These are phyloP conservation scores for Durio zibethinus DNA, from an alignment of 345 rosid genomes.

Conservation along the genomic window DNA sequence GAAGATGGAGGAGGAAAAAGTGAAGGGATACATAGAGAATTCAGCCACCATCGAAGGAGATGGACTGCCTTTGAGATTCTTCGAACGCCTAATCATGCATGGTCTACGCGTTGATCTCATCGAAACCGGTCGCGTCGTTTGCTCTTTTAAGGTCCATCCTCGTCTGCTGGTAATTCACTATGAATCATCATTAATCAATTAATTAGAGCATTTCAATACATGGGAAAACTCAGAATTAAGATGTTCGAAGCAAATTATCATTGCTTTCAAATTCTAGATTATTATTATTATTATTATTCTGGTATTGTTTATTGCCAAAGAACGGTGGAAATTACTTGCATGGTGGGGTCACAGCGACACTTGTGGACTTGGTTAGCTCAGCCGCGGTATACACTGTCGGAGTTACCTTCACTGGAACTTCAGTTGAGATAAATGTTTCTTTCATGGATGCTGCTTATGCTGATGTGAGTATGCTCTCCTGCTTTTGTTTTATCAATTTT, in stretches of 20 bases:
- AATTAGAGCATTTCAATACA: neutral
- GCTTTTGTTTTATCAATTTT: neutral
- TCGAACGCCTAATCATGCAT: constrained; percentile 53
- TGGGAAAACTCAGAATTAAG: no score
- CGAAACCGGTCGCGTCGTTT: constrained; percentile 72
- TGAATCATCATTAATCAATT: neutral
- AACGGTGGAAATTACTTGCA: constrained; percentile 10
- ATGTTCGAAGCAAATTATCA: neutral
- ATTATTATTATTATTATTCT: neutral
- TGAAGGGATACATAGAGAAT: constrained; percentile 7
- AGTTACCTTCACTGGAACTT: neutral
- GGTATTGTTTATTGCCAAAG: neutral
- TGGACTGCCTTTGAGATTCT: constrained; percentile 13
- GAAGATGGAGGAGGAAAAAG: constrained; percentile 15
- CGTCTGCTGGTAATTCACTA: constrained; percentile 42
- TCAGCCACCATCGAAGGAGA: neutral
- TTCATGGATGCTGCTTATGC: constrained; percentile 15
- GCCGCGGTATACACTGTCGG: constrained; percentile 8
- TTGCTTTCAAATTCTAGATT: neutral
- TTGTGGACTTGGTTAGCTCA: neutral
- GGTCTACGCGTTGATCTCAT: constrained; percentile 58
- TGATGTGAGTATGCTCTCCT: constrained; percentile 9
- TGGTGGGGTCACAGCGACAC: neutral
- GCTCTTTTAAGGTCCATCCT: constrained; percentile 73
- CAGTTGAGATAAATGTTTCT: constrained; percentile 11